A percentile compares a stretch with the other conserved stretches of the same genome.
These are phyloP conservation scores for Spencermartinsiella europaea DNA, from an alignment of 805 yeast species.

Conservation along the genomic window DNA sequence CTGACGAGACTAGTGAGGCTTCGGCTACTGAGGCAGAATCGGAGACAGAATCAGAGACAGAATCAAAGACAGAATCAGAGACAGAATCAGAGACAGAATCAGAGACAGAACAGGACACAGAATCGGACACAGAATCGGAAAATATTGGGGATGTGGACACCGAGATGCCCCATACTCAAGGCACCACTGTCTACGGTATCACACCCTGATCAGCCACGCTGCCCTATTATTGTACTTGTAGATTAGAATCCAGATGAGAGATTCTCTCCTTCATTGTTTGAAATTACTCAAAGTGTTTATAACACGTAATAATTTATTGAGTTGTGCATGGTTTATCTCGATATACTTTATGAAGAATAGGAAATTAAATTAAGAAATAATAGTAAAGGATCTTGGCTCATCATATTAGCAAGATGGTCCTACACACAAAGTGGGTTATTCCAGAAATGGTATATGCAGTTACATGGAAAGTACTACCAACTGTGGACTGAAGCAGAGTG, in stretches of 20 bases:
- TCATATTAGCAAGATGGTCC: too few relatives aligned
- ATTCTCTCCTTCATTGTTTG: neutral
- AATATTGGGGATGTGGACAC: neutral
- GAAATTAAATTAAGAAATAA: neutral
- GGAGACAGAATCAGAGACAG: slow-evolving; percentile 6
- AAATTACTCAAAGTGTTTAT: neutral
- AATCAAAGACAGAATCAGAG: neutral
- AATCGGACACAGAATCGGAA: neutral
- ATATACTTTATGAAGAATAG: neutral
- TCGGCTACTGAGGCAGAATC: neutral
- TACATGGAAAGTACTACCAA: too few relatives aligned
- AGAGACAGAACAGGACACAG: neutral
- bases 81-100: slow-evolving; percentile 6
- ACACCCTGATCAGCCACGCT: neutral
- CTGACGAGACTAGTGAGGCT: too few relatives aligned
- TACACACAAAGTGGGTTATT: too few relatives aligned
- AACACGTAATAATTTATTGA: neutral
- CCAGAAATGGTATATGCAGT: too few relatives aligned
- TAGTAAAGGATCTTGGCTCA: too few relatives aligned
- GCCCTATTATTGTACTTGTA: neutral
- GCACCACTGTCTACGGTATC: neutral
- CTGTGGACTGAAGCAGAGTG: too few relatives aligned
- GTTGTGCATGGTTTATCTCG: neutral
- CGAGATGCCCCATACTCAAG: neutral
- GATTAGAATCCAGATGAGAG: too few relatives aligned